Evolutionary conservation across 192 early-diverging fungal genomes (phyloP), one percentile per base, ranked within the genome.

Genomic region (Spizellomyces sp.): DNA sequence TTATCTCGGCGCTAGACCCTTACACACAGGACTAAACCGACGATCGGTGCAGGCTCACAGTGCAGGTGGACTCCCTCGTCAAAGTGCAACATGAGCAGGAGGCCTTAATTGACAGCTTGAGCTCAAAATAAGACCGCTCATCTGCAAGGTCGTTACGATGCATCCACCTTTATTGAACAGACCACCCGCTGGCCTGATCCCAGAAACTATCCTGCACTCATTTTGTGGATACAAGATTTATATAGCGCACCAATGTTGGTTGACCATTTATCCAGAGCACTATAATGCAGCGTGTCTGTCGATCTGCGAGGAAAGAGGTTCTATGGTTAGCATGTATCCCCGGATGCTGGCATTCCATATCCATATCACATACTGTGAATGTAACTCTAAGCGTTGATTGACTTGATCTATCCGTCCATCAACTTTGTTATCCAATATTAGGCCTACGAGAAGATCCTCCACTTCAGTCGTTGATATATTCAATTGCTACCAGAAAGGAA

Each of bases 381-480:
- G 81, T 6, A 95, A 73, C 65, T 91, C 91, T 42, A 95, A 75
- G 21, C 90, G 82, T 56, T 88, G 84, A 67, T 93, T 89, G 22
- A 96, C 89, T 83, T 99, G 96, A 80, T 99, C 95, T 64, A 99
- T 96, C 70, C 80, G 79, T 6, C 90, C 96, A 17, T 82, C 77
- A 59, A 97, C 86, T 48, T 93, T 93, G 67, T 88, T 87, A 81
- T 99, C 95, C 67, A 97, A 78, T 48, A 99, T 95, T 48, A 99
- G 81, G 22, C 82, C 81, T 5, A 97, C 88, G 41, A 99, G 84
- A 21, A 99, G 81, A 27, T 94, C 90, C 69, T 96, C 94, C 8
- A 92, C 93, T 66, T 95, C 92, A 9, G 81, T 77, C 2, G 75
- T 73, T 5, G 90, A 77, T n/a, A 95, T 90, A 63, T 91, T 91